Evolutionary conservation across 129 eudicot species (phyloP), one percentile per base, ranked within the genome.

Genomic region (Smallanthus sonchifolius): DNA sequence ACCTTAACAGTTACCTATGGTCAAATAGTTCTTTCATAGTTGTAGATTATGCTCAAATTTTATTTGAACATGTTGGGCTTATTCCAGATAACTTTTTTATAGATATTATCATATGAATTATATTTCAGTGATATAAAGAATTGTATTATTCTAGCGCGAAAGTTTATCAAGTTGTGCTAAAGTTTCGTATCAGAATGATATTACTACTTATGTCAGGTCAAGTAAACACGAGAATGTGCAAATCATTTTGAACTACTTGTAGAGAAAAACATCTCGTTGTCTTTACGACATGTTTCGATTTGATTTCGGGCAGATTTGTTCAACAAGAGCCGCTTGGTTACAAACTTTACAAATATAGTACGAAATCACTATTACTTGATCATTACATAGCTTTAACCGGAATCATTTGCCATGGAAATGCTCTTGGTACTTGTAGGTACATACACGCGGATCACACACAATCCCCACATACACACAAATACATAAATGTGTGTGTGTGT

Each of bases 1-100:
- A 35, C n/a, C 16, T 51, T 48, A 16, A 15, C 61, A 10, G 45
- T 45, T 51, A 34, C 2, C 38, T 69, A 62, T 3, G 40, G 14
- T 69, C 44, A 62, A 62, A 62, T 62, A 36, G 67, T 34, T 35
- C 5, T 62, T 62, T 62, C 44, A 62, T 34, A 35, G 67, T 15
- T 32, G n/a, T 32, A 60, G 65, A 32, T 32, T 30, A 3, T 28
- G 65, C 3, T 11, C 37, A 13, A 32, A 4, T 60, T 32, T 60
- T 13, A 32, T 11, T 11, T 60, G 39, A 60, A 60, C 65, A 28
- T 60, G 40, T 11, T 34, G 67, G 36, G 67, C 15, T 62, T 35
- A 15, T 55, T 49, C 7, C 7, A 16, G 24, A 49, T 49, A 49
- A 4, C 51, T 11, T 13, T 45, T 45, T 35, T 24, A 24, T 24